Conservation (phyloP, 2,329 filamentous ascomycete genomes). For the Akanthomyces uredinophilus region DNA sequence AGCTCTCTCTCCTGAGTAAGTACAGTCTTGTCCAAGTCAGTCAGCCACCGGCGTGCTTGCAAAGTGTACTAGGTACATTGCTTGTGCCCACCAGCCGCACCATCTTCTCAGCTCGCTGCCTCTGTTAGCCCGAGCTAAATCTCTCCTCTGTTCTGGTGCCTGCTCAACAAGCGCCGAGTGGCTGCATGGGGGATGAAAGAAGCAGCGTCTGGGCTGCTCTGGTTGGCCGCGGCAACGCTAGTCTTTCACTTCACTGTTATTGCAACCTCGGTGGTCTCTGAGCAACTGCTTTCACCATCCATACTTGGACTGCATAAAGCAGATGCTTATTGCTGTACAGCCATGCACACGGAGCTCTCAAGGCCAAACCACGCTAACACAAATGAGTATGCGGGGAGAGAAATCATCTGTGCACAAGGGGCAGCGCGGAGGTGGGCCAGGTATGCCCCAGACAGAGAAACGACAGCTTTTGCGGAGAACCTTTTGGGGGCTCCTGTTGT, state of each 20-base stretch:
- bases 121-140: neutral
- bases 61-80: neutral
- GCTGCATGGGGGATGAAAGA: conserved; percentile 6
- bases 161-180: conserved; percentile 3
- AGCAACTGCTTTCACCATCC: neutral
- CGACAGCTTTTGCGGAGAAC: conserved; percentile 11
- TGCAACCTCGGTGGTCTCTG: neutral
- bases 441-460: neutral
- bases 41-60: neutral
- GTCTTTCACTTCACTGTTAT: neutral
- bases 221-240: neutral
- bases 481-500: neutral
- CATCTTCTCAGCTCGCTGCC: neutral
- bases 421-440: conserved; percentile 3
- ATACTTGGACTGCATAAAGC: neutral
- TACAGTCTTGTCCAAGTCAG: neutral
- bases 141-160: neutral
- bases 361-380: neutral
- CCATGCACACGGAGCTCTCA: neutral
- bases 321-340: neutral
- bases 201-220: neutral
- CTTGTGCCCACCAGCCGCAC: neutral
- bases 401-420: neutral
- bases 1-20: neutral
- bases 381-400: neutral